These are phyloP conservation scores for Drechslerella stenobrocha DNA, from an alignment of 2,329 filamentous ascomycete genomes.

Conservation along the genomic window DNA sequence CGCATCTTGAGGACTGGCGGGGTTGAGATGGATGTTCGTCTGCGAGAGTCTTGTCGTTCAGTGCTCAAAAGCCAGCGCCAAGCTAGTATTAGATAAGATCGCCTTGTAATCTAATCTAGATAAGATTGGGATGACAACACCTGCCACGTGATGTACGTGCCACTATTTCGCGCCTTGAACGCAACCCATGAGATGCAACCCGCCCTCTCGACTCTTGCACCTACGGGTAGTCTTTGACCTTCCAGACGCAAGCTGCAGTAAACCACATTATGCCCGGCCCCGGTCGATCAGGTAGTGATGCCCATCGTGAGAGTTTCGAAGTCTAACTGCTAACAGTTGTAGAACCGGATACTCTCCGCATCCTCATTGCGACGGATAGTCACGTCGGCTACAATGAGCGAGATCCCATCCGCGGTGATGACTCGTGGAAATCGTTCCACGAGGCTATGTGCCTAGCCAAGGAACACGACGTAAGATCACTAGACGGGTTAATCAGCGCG, in stretches of 20 bases:
- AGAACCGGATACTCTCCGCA: slow-evolving; percentile 79
- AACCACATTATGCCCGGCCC: too few relatives aligned
- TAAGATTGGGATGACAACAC: slow-evolving; percentile 9
- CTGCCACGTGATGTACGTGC: slow-evolving; percentile 27
- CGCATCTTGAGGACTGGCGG: slow-evolving; percentile 62
- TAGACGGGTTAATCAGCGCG: too few relatives aligned
- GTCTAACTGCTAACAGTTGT: slow-evolving; percentile 7
- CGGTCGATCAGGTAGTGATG: slow-evolving; percentile 30
- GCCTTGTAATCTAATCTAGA: slow-evolving; percentile 27
- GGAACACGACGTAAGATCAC: slow-evolving; percentile 77
- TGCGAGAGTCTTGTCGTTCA: too few relatives aligned
- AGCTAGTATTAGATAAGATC: slow-evolving; percentile 13
- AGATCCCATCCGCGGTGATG: slow-evolving; percentile 89
- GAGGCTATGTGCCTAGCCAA: slow-evolving; percentile 90
- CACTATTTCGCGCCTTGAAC: slow-evolving; percentile 40
- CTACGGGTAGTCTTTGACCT: too few relatives aligned
- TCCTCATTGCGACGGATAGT: slow-evolving; percentile 91
- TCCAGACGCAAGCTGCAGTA: too few relatives aligned
- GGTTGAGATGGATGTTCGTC: slow-evolving; percentile 15
- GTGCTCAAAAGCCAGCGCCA: slow-evolving; percentile 27
- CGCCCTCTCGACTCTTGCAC: too few relatives aligned
- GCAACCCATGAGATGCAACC: too few relatives aligned
- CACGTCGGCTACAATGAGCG: slow-evolving; percentile 97
- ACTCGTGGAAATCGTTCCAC: slow-evolving; percentile 95
- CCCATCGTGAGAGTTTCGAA: too few relatives aligned